Conservation (phyloP, 208 protist genomes). For the Herpetomonas samuelpessoai region DNA sequence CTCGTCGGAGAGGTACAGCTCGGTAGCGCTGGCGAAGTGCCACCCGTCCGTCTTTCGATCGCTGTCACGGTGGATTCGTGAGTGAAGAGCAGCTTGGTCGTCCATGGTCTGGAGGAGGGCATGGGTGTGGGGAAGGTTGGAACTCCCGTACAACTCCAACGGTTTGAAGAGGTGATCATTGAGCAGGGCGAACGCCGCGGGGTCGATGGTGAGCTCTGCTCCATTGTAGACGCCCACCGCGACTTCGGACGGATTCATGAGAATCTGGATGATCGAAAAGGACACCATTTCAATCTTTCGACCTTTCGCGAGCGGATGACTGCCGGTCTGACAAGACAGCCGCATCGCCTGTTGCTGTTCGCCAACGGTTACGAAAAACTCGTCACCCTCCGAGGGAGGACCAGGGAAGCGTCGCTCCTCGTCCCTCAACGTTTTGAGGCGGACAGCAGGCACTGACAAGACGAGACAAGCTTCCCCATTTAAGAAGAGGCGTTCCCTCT, state of each 20-base stretch:
- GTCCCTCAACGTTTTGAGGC: conserved; percentile 14
- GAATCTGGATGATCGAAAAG: conserved; percentile 35
- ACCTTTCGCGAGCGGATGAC: not conserved
- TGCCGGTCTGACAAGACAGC: conserved; percentile 35
- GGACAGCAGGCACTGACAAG: conserved; percentile 39
- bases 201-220: conserved; percentile 48
- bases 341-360: conserved; percentile 31
- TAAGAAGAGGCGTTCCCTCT: conserved; percentile 22
- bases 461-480: conserved; percentile 40
- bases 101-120: not conserved
- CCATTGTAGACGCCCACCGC: conserved; percentile 31
- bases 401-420: conserved; percentile 10
- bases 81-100: not conserved
- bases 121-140: not conserved
- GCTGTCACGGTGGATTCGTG: conserved; percentile 4
- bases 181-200: conserved; percentile 33
- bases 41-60: conserved; percentile 10
- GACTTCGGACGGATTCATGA: conserved; percentile 30
- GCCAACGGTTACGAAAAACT: conserved; percentile 39
- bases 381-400: not conserved
- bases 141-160: conserved; percentile 8
- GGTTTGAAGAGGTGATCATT: conserved; percentile 54
- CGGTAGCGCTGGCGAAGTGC: conserved; percentile 12
- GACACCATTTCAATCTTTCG: conserved; percentile 40
- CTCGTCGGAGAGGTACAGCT: conserved; percentile 9